Evolutionary conservation across 257 asterid genomes (phyloP).

Genomic region (Lavandula angustifolia): DNA sequence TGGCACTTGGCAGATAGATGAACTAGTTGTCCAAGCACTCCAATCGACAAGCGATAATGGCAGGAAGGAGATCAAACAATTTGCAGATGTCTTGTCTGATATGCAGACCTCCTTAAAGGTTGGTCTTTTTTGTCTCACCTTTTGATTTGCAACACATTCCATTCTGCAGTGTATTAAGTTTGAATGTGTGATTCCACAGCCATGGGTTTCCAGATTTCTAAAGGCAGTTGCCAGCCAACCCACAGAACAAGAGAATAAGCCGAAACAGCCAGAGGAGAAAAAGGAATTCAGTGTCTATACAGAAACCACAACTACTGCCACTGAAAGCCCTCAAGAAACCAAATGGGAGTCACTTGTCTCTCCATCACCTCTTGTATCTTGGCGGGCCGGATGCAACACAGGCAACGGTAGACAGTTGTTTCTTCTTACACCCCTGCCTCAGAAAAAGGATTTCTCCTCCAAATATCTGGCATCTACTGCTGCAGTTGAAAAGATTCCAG

Average conservation of each 20-base stretch:
- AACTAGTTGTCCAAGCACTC: conserved; percentile 71
- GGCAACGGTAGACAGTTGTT: conserved; percentile 76
- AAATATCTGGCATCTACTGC: conserved; percentile 36
- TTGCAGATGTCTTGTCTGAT: conserved; percentile 65
- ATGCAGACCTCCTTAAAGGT: conserved; percentile 84
- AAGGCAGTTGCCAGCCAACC: conserved; percentile 45
- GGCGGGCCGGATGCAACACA: conserved; percentile 73
- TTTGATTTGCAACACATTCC: conserved; percentile 2
- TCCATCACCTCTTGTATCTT: conserved; percentile 93
- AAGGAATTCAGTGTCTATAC: conserved; percentile 28
- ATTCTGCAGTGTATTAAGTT: conserved; percentile 5
- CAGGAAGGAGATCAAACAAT: conserved; percentile 62
- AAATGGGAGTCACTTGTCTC: conserved; percentile 74
- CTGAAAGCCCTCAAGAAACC: conserved; percentile 63
- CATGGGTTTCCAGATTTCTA: conserved; percentile 74
- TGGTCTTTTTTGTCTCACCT: conserved; percentile 18
- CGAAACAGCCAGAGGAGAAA: conserved; percentile 38
- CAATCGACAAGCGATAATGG: conserved; percentile 44
- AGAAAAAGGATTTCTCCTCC: conserved; percentile 44
- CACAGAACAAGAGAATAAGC: conserved; percentile 34
- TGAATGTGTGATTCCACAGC: conserved; percentile 54
- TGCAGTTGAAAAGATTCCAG: conserved; percentile 30
- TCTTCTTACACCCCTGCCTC: conserved; percentile 86
- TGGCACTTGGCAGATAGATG: conserved; percentile 70
- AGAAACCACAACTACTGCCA: conserved; percentile 29